Base-by-base conservation (phyloP, 2,329 filamentous ascomycete species). In the Cladosporium sp. region DNA sequence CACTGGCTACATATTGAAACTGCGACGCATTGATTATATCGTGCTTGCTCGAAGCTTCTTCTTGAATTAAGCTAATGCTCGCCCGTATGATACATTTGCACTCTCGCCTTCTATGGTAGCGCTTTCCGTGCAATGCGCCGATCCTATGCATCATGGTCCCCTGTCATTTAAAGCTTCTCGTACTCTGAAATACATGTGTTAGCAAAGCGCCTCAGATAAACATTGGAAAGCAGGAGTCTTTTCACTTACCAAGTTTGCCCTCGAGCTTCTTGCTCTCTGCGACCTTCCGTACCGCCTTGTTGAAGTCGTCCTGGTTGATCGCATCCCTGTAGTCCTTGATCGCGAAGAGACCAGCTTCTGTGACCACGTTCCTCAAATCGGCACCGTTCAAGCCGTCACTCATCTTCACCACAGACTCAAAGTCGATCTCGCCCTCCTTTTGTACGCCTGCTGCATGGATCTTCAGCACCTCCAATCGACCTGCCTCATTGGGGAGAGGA, bases 381-480 rank as follows among this genome's bases (percentile, higher is more conserved):
- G 94, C 94, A 73, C 94, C 94, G 76, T 99, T 99, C 69, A 99
- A 84, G 28, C 93, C 92, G 72, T 99, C 94, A 69, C 92, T 97
- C 94, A 99, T 99, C 86, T 99, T 99, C 66, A 99, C 94, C 61
- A 99, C 92, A 69, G 91, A 97, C 83, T 99, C 94, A 72, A 96
- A 99, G 75, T 99, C 95, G 71, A 99, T 91, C 63, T 99, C 94
- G 1, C 93, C 94, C 68, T 97, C 93, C 47, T 90, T 87, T 60
- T 90, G 84, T 14, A 99, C 94, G 62, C 89, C 87, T 36, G 85
- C 84, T 5, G 93, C 86, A 75, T 99, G 94, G 67, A 99, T 99
- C 85, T 99, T 99, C 76, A 99, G 81, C 78, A 99, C 96, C 80
- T 99, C 94, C 67, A 99, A 78, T 58, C 94, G 86, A 34, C 94